Evolutionary conservation across 345 rosid genomes (phyloP), one percentile per base, ranked within the genome.

Genomic region (Acer saccharum): DNA sequence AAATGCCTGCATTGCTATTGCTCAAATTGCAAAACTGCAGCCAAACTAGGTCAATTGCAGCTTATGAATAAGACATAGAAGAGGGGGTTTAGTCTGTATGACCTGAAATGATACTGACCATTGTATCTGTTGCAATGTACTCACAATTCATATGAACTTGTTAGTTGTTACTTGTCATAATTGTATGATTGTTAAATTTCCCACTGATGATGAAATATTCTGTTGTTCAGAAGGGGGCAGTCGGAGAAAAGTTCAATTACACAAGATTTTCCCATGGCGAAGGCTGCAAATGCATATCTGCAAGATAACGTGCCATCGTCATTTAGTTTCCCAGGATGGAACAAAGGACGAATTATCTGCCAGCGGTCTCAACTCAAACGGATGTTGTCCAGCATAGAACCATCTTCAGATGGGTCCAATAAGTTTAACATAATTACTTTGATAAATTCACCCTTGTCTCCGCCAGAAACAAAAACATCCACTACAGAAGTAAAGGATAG

Each of bases 271-370:
- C 99, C 97, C 41, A 69, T 85, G 8, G 84, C 85, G 9, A 94
- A 91, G 86, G 94, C 92, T 69, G 93, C 88, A 44, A 84, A 76
- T 77, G 78, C 90, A 66, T 90, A 87, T 83, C 80, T 96, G 68
- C 91, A 92, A 84, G 93, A 92, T 55, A 83, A 89, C 50, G 85
- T 84, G 35, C 81, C 94, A 61, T 76, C 93, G n/a, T 84, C 90
- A 60, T 94, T 94, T 86, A 87, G 87, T 78, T 88, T 84, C 83
- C 85, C 97, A 4, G 84, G 86, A 62, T 91, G 99, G 99, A 96
- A 87, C 65, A 90, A 88, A 75, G 99, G 97, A 71, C 89, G 99
- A 76, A 89, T 96, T 79, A 88, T 90, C 81, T 92, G 97, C 85
- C 97, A 91, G 79, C 80, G 87, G 76, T 85, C 94, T 77, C 98